These are phyloP conservation scores for Plasmodium cynomolgi DNA, from an alignment of 169 alveolate genomes.

Conservation along the genomic window DNA sequence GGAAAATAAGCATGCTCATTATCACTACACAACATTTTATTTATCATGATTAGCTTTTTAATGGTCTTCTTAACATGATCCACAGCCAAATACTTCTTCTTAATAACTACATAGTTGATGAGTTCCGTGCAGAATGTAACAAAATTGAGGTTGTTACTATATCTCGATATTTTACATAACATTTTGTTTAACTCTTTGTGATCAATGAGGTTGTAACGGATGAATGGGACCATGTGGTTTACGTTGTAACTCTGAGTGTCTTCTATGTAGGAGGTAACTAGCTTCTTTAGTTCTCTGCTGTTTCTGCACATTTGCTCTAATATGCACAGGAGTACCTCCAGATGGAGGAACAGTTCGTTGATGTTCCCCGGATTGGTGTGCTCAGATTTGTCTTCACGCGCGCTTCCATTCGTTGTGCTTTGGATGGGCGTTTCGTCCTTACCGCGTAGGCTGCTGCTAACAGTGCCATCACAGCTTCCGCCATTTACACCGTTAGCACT, in stretches of 20 bases:
- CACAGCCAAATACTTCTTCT: conserved; percentile 24
- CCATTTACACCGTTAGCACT: neutral
- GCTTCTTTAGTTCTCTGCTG: conserved; percentile 17
- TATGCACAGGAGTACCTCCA: conserved; percentile 70
- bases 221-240: conserved; percentile 16
- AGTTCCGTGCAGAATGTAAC: conserved; percentile 37
- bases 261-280: conserved; percentile 55
- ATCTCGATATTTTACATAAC: conserved; percentile 1
- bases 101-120: conserved; percentile 24
- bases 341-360: conserved; percentile 19
- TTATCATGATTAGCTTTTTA: conserved; percentile 3
- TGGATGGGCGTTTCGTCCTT: neutral
- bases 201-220: conserved; percentile 50
- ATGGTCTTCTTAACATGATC: conserved; percentile 39
- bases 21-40: conserved; percentile 25
- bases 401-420: neutral
- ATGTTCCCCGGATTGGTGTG: neutral
- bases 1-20: neutral
- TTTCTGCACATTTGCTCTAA: conserved; percentile 56
- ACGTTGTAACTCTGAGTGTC: conserved; percentile 38
- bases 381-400: neutral
- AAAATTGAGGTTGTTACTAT: conserved; percentile 16
- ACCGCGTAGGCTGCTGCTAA: neutral
- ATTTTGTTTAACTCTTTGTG: conserved; percentile 26
- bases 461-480: neutral